Evolutionary conservation across 2,329 filamentous ascomycete genomes (phyloP).

Genomic region (Aspergillus aculeatinus): DNA sequence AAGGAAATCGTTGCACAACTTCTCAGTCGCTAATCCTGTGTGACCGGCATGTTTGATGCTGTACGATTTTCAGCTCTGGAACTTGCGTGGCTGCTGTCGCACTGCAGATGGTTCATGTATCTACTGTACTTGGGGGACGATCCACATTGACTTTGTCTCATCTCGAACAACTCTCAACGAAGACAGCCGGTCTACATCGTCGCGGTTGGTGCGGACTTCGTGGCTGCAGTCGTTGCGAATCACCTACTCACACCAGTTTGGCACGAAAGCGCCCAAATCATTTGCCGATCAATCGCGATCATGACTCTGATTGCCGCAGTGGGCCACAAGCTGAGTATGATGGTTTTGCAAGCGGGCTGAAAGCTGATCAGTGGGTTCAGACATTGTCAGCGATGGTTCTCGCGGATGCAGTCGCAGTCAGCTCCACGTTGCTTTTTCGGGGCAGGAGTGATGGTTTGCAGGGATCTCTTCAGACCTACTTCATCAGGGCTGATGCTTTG

Average conservation of each 20-base stretch:
- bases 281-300: background rate
- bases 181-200: no score
- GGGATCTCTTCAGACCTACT: background rate
- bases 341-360: background rate
- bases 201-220: background rate
- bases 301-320: background rate
- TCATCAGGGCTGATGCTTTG: background rate
- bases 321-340: background rate
- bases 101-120: background rate
- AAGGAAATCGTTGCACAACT: background rate
- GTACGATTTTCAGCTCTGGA: background rate
- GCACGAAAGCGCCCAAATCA: background rate
- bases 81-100: background rate
- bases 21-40: background rate
- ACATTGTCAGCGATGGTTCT: background rate
- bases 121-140: background rate
- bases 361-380: background rate
- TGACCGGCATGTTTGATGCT: background rate
- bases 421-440: background rate
- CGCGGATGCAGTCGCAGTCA: background rate
- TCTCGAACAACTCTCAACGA: background rate
- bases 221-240: background rate
- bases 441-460: background rate
- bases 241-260: background rate
- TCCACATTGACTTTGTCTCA: background rate